Percentiles rank a stretch among this genome's conserved stretches.
These are phyloP conservation scores for Plasmodium relictum DNA, from an alignment of 169 alveolate genomes.

Conservation along the genomic window DNA sequence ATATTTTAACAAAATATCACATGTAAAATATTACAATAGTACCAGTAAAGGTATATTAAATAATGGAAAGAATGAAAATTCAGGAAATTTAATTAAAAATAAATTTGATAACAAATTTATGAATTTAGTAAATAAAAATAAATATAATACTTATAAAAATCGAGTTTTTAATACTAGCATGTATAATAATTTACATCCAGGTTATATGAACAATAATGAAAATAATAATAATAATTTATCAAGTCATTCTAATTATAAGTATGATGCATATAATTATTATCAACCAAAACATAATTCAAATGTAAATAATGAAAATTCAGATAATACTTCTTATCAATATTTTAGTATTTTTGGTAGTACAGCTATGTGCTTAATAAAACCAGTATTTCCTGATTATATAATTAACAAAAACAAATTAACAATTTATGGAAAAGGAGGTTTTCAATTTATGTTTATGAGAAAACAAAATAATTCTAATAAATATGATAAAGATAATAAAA, in stretches of 20 bases:
- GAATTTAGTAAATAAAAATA: conserved; percentile 11
- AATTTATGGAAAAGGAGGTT: conserved; percentile 71
- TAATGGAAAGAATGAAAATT: not conserved
- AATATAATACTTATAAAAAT: conserved; percentile 63
- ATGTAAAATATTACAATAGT: conserved; percentile 20
- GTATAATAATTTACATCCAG: conserved; percentile 21
- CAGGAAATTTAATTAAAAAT: not conserved
- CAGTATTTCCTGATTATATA: conserved; percentile 62
- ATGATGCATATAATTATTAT: conserved; percentile 34
- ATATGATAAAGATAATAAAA: conserved; percentile 71
- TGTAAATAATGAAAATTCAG: conserved; percentile 21
- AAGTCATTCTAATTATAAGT: conserved; percentile 17
- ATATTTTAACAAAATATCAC: not conserved
- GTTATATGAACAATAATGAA: conserved; percentile 27
- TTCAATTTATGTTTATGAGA: conserved; percentile 77
- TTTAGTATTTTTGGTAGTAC: conserved; percentile 73
- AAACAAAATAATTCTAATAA: conserved; percentile 64
- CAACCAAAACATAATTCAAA: conserved; percentile 32
- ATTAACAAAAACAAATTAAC: conserved; percentile 68
- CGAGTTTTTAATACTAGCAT: conserved; percentile 25
- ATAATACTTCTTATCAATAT: conserved; percentile 71
- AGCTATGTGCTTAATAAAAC: conserved; percentile 76
- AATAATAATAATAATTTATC: conserved; percentile 14
- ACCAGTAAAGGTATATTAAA: not conserved
- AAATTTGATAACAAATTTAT: conserved; percentile 11